Percentiles rank a stretch among this genome's conserved stretches.
Conservation (phyloP, 768 basidiomycete genomes). For the Boletus coccyginus region DNA sequence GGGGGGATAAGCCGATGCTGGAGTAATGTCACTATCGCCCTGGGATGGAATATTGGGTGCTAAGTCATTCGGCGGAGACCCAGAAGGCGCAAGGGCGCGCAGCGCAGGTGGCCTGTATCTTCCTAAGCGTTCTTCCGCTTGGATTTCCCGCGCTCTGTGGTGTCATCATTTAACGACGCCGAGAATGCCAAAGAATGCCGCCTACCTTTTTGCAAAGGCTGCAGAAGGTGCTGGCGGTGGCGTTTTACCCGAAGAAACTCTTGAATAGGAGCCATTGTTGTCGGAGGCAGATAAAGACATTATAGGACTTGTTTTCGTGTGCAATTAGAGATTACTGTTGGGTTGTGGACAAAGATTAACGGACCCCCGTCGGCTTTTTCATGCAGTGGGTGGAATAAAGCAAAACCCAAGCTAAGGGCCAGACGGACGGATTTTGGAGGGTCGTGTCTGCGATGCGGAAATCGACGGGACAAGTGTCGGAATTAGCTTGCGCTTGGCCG, state of each 20-base stretch:
- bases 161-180: constrained; percentile 13
- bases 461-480: constrained; percentile 22
- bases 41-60: constrained; percentile 55
- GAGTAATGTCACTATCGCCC: constrained; percentile 54
- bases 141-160: constrained; percentile 78
- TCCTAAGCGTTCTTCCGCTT: constrained; percentile 68
- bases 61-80: constrained; percentile 70
- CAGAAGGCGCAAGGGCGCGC: constrained; percentile 61
- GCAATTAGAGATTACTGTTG: constrained; percentile 79
- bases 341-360: constrained; percentile 36
- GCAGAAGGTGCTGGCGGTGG: constrained; percentile 89
- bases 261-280: constrained; percentile 78
- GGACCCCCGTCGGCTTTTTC: constrained; percentile 31
- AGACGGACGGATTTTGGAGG: constrained; percentile 17
- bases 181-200: constrained; percentile 13
- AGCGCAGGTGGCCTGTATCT: constrained; percentile 84
- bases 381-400: constrained; percentile 29
- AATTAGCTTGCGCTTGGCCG: constrained; percentile 33
- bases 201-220: constrained; percentile 83
- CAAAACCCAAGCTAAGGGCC: constrained; percentile 14
- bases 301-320: constrained; percentile 57
- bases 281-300: constrained; percentile 90
- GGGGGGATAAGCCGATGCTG: constrained; percentile 75
- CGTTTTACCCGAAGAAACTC: constrained; percentile 83
- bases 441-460: constrained; percentile 31